Base-by-base conservation (phyloP, 805 yeast genomes). In the Ogataea dorogensis region DNA sequence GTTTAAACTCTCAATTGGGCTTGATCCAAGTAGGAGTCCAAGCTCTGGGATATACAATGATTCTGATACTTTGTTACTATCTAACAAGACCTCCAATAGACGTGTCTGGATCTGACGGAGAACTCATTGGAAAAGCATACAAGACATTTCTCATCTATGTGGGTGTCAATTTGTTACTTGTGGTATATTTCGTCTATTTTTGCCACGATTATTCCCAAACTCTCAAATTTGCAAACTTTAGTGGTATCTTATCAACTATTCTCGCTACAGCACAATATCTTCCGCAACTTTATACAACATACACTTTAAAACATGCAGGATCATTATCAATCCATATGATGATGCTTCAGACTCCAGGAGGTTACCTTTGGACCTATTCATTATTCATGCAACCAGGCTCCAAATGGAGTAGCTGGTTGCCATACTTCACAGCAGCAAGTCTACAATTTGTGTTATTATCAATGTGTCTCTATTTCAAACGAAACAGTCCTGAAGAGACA, bases 311-410 rank as follows among this genome's bases (percentile, higher is more conserved):
- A 51, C 88, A 79, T 46, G 80, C 94, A 0, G 96, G 95, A 7
- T 79, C 88, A 1, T 66, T 86, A 15, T 84, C 94, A 0, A 66
- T 85, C 8, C 73, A 78, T 5, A 85, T 84, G 87, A 83, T 86
- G 91, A 63, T 79, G 27, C 71, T 87, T 45, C 96, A 86, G 56
- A 85, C 94, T 13, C 96, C 96, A 0, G 96, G 96, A 11, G 95
- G 95, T 12, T 81, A 73, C 45, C 38, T 86, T 2, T 86, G 91
- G 84, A 75, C 93, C 2, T 68, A 76, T n/a, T 76, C 85, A 1
- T 64, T 86, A 34, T 81, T 76, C 36, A 56, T 75, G 41, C 76
- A 88, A 30, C 82, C 83, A 27, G 93, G 86, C 6, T 75, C 91
- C 1, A 75, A 75, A 43, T 86, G 95, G 95, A 81, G 91, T 48